phyloP scores from a whole-genome alignment of 257 asterid species.

The Paraleonurus japonicus region DNA sequence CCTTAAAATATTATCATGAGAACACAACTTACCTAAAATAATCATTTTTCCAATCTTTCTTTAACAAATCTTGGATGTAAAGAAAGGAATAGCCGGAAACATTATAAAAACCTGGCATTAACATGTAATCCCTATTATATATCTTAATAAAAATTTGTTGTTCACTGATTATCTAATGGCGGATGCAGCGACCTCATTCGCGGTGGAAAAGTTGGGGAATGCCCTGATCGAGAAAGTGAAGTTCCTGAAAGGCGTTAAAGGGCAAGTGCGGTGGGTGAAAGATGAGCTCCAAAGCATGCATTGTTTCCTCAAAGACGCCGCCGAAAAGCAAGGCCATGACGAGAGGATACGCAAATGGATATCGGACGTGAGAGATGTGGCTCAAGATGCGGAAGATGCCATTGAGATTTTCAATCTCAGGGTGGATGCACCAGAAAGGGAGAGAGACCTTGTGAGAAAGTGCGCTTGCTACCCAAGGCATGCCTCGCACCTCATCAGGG shows the following conservation, averaged over 20 bases:
- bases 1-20: too few species aligned
- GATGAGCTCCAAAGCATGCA: slow-evolving; percentile 26
- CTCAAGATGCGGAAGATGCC: slow-evolving; percentile 30
- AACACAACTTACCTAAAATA: too few species aligned
- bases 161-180: too few species aligned
- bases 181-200: too few species aligned
- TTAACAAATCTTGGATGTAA: too few species aligned
- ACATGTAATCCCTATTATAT: too few species aligned
- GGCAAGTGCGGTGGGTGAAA: slow-evolving; percentile 6
- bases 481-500: background rate
- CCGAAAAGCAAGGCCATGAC: slow-evolving; percentile 22
- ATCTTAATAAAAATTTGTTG: too few species aligned
- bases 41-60: too few species aligned
- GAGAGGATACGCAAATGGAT: slow-evolving; percentile 23
- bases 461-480: background rate
- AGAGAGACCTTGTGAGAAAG: background rate
- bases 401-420: slow-evolving; percentile 25
- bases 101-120: too few species aligned
- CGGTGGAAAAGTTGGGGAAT: too few species aligned
- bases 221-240: background rate
- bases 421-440: background rate
- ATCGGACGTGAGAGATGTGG: slow-evolving; percentile 25
- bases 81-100: too few species aligned
- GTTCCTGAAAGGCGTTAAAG: slow-evolving; percentile 12
- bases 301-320: slow-evolving; percentile 33